Evolutionary conservation across 495 filamentous ascomycete genomes (phyloP).

Genomic region (Aspergillus ellipticus): DNA sequence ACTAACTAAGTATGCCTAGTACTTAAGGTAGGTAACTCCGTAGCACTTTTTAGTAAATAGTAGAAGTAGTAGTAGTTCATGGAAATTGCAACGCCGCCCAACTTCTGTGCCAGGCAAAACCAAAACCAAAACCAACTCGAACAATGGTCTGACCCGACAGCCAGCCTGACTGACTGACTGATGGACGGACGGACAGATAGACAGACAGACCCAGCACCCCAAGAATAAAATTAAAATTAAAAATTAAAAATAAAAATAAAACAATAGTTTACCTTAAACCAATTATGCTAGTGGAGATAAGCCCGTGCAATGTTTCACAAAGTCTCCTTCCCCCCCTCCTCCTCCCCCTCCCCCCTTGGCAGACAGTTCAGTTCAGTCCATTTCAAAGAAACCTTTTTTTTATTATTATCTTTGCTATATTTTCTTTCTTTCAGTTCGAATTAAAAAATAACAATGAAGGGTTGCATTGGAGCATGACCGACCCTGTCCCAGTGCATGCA

Average conservation of each 20-base stretch:
- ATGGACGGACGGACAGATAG: too few relatives aligned
- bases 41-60: too few relatives aligned
- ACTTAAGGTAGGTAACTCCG: too few relatives aligned
- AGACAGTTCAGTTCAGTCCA: too few relatives aligned
- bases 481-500: not conserved
- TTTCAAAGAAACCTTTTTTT: not conserved
- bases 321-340: constrained; percentile 14
- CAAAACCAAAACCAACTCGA: not conserved
- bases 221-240: not conserved
- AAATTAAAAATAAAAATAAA: constrained; percentile 1
- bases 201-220: too few relatives aligned
- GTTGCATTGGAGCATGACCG: constrained; percentile 14
- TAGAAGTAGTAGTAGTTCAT: too few relatives aligned
- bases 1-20: too few relatives aligned
- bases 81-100: too few relatives aligned
- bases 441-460: constrained; percentile 13
- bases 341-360: not conserved
- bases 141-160: too few relatives aligned
- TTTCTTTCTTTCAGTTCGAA: not conserved
- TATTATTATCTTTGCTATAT: too few relatives aligned
- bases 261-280: constrained; percentile 17
- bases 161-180: too few relatives aligned
- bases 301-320: constrained; percentile 44
- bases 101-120: too few relatives aligned
- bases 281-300: constrained; percentile 47